A percentile compares a stretch with the other conserved stretches of the same genome.
Conservation (phyloP, 352 stramenopile species). For the Sclerospora graminicola region DNA sequence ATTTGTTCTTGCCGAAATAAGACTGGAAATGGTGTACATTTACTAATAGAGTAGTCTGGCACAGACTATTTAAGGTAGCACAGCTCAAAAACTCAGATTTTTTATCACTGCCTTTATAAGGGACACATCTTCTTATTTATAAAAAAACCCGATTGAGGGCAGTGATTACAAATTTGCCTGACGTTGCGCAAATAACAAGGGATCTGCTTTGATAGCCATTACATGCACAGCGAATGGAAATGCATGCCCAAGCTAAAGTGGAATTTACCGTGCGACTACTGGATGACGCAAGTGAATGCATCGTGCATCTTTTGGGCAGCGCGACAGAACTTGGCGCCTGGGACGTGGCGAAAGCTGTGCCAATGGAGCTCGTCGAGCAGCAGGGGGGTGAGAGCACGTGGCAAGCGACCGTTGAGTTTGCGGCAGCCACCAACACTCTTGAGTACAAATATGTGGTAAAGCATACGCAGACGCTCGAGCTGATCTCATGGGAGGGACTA, state of each 20-base stretch:
- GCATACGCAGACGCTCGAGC: constrained; percentile 18
- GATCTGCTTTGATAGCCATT: no score
- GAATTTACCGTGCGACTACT: constrained; percentile 32
- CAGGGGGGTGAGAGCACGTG: constrained; percentile 28
- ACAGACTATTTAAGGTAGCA: no score
- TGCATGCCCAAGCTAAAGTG: constrained; percentile 5
- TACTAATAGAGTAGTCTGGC: no score
- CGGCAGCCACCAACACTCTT: constrained; percentile 16
- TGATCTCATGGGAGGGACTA: constrained; percentile 64
- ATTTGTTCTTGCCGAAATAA: no score
- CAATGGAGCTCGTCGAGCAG: constrained; percentile 28
- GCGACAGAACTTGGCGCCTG: constrained; percentile 45
- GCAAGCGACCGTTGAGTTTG: constrained; percentile 24
- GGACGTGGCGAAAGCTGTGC: constrained; percentile 41
- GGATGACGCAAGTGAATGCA: constrained; percentile 11
- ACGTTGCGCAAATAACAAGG: no score
- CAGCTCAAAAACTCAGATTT: no score
- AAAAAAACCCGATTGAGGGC: no score
- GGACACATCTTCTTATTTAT: no score
- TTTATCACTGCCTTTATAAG: no score
- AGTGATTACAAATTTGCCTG: no score
- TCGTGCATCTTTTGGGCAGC: constrained; percentile 47
- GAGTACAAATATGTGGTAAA: constrained; percentile 80
- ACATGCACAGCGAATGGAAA: no score
- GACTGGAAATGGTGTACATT: no score